Conservation (phyloP, 2,329 filamentous ascomycete species). For the Rhexocercosporidium sp. region DNA sequence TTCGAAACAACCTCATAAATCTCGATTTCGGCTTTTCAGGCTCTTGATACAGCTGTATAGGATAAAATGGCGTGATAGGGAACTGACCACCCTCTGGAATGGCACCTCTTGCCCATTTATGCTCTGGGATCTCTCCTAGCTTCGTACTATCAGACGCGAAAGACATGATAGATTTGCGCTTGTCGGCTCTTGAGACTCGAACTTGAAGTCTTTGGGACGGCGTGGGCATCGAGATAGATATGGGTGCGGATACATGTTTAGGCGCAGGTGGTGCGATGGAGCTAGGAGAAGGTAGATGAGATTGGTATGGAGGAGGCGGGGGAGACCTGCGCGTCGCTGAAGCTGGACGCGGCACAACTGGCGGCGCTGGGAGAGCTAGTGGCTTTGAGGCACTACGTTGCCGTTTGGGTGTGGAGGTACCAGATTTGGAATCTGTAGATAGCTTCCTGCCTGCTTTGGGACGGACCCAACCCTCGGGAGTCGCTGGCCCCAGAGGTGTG, state of each 20-base stretch:
- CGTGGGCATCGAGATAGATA: neutral
- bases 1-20: constrained; percentile 35
- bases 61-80: constrained; percentile 32
- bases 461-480: constrained; percentile 34
- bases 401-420: constrained; percentile 9
- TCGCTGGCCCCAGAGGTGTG: constrained; percentile 35
- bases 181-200: neutral
- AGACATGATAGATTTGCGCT: constrained; percentile 43
- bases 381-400: neutral
- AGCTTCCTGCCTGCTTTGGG: constrained; percentile 30
- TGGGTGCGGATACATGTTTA: too few relatives aligned
- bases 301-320: constrained; percentile 6
- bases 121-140: constrained; percentile 49
- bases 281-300: neutral
- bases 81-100: constrained; percentile 19
- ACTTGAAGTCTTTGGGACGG: neutral
- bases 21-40: constrained; percentile 32
- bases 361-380: constrained; percentile 4
- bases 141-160: constrained; percentile 52
- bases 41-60: constrained; percentile 31
- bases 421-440: constrained; percentile 19
- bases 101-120: constrained; percentile 29
- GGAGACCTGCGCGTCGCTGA: neutral
- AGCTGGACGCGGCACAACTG: neutral
- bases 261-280: neutral